Base-by-base conservation (phyloP, 225 moss, liverwort and hornwort genomes). In the Sphagnum contortum region DNA sequence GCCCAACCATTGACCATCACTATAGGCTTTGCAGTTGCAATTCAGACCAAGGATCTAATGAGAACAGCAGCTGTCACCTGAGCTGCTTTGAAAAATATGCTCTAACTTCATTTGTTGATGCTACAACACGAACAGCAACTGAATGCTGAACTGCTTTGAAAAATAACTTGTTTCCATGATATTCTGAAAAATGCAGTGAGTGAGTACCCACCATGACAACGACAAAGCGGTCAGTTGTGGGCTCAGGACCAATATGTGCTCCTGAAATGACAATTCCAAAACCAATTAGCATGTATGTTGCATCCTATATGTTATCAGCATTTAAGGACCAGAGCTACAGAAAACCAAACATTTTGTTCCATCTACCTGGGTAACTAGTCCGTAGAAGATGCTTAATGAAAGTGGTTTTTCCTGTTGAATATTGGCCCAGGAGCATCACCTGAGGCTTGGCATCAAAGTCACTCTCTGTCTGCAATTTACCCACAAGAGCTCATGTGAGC, bases 351-450 rank as follows among this genome's bases (percentile, higher is more conserved):
- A 45, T 47, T 4, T 4, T 47, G 45, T 9, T 4, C 4, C 2
- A 46, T n/a, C 11, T 2, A 83, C 82, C 83, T 70, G 83, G 83
- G 66, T 98, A 98, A 70, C 80, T 85, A 46, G 81, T 80, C 66
- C 93, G 84, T 8, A 98, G 73, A 64, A 98, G 68, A 80, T 98
- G 96, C 77, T 98, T 98, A 65, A 98, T 98, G 55, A 98, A 93
- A 13, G 96, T 98, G 4, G 96, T 98, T 71, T 98, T 98, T 11
- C 96, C 96, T 51, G 96, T 98, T 11, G 96, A 98, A 68, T 98
- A 98, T 65, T 98, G 96, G 63, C 96, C 96, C 79, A 98, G 74
- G 64, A 98, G 79, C 96, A 98, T 98, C 45, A 98, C 96, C 87
- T 90, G 90, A 45, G 96, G 96, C 81, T 87, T 98, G 44, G 92